A percentile compares a stretch with the other conserved stretches of the same genome.
Conservation (phyloP, 169 alveolate genomes). For the Plasmodium inui region DNA sequence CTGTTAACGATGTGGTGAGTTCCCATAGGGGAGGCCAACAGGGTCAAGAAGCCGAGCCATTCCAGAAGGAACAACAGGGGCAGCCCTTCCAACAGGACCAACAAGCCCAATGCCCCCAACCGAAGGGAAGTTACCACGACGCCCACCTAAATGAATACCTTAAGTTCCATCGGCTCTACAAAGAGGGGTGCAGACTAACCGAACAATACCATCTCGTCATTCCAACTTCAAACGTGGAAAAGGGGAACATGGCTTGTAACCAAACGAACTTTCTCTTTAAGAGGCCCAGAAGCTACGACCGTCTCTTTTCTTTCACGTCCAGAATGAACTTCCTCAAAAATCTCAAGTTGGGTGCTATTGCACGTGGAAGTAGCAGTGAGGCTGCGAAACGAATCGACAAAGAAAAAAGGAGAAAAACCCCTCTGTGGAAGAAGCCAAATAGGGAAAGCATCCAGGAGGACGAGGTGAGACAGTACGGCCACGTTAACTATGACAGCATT, state of each 20-base stretch:
- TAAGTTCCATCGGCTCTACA: conserved; percentile 22
- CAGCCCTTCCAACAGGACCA: background rate
- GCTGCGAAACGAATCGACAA: background rate
- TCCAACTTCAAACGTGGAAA: conserved; percentile 23
- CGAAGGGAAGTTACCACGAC: background rate
- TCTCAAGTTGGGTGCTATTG: background rate
- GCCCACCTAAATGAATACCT: conserved; percentile 9
- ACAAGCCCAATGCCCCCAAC: background rate
- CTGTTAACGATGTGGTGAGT: conserved; percentile 8
- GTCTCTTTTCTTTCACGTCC: conserved; percentile 14
- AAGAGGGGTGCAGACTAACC: conserved; percentile 21
- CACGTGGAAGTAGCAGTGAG: background rate
- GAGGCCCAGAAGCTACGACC: conserved; percentile 38
- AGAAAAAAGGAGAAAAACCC: background rate
- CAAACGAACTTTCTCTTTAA: conserved; percentile 44
- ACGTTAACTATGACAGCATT: conserved; percentile 18
- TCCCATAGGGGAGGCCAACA: background rate
- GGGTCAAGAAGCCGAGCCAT: no score
- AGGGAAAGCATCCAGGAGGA: background rate
- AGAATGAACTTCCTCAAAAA: conserved; percentile 35
- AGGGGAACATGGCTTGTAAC: conserved; percentile 10
- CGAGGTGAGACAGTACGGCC: background rate
- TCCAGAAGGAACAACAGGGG: background rate
- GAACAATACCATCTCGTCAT: conserved; percentile 15
- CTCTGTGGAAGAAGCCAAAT: background rate